A percentile compares a stretch with the other conserved stretches of the same genome.
phyloP scores from a whole-genome alignment of 495 filamentous ascomycete species.

The Penicillium riverlandense region DNA sequence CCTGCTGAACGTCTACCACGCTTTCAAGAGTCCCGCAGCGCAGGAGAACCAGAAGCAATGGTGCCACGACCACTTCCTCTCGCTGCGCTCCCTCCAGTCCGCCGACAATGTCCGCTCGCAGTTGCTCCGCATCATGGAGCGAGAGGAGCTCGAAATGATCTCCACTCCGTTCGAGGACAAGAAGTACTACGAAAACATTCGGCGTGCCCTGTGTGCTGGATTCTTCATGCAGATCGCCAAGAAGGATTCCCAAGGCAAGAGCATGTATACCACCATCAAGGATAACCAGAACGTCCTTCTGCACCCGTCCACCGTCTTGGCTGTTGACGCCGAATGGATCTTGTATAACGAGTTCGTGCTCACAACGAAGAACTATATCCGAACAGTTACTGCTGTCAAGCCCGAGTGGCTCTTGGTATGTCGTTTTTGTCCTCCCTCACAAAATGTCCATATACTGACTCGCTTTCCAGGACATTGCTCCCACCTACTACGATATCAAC shows the following conservation, averaged over 20 bases:
- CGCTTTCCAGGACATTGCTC: conserved; percentile 68
- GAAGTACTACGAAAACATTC: conserved; percentile 97
- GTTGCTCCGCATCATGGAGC: conserved; percentile 94
- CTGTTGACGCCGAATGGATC: conserved; percentile 88
- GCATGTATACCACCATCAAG: conserved; percentile 83
- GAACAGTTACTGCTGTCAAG: conserved; percentile 53
- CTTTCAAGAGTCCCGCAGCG: conserved; percentile 72
- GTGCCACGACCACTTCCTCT: conserved; percentile 98
- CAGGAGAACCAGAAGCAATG: conserved; percentile 75
- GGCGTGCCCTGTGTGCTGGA: conserved; percentile 83
- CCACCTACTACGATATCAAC: conserved; percentile 82
- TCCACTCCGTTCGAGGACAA: conserved; percentile 89
- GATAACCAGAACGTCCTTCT: conserved; percentile 87
- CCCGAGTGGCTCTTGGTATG: conserved; percentile 81
- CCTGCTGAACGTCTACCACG: conserved; percentile 96
- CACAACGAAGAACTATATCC: conserved; percentile 88
- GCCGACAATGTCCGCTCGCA: conserved; percentile 91
- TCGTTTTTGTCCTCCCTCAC: conserved; percentile 8
- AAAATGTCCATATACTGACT: conserved; percentile 13
- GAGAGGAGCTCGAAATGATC: conserved; percentile 72
- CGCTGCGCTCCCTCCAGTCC: conserved; percentile 75
- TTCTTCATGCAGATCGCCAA: conserved; percentile 99
- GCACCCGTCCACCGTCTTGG: conserved; percentile 83
- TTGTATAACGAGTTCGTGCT: conserved; percentile 98
- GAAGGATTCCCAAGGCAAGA: conserved; percentile 69